Evolutionary conservation across 768 basidiomycete genomes (phyloP), one percentile per base, ranked within the genome.

Genomic region (Amanita pseudoporphyria): DNA sequence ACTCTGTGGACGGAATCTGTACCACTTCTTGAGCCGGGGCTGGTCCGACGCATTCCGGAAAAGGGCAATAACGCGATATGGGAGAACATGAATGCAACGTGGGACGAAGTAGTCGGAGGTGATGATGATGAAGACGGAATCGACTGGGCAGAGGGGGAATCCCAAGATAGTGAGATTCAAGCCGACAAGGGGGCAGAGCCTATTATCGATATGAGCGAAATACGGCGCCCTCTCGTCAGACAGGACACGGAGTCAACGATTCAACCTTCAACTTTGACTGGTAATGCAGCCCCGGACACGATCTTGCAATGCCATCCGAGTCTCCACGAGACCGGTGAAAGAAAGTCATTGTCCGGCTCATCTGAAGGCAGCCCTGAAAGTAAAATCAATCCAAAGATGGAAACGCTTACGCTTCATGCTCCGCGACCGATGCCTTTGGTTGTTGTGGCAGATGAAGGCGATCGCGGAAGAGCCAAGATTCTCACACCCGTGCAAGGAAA

Each of bases 1-100:
- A 70, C 66, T 0, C 67, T 89, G 3, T 89, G 87, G 87, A 78
- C 71, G 0, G 71, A 71, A n/a, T 67, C 76, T 5, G 70, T 74
- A 4, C 86, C 86, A 18, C 64, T 64, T 0, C 67, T 84, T 9
- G 76, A 78, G 61, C 64, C 75, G 10, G 85, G 85, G 5, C 66
- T 81, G 6, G 63, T 81, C 6, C 74, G 71, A 65, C 77, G 71
- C 52, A 55, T 58, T 9, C 57, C 55, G 13, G 60, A 62, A 26
- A 51, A 59, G 24, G 67, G 63, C 4, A 59, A 57, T 0, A 68
- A 70, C 39, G 58, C 63, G 13, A 61, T 64, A 24, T 82, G 78
- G 78, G 70, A 74, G 9, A 74, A 79, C 42, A 67, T 82, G 1
- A 73, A 76, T 21, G 69, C 68, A 3, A 68, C 67, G 10, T 82